phyloP scores from a whole-genome alignment of 2,329 filamentous ascomycete genomes.

The Cercospora zeina region DNA sequence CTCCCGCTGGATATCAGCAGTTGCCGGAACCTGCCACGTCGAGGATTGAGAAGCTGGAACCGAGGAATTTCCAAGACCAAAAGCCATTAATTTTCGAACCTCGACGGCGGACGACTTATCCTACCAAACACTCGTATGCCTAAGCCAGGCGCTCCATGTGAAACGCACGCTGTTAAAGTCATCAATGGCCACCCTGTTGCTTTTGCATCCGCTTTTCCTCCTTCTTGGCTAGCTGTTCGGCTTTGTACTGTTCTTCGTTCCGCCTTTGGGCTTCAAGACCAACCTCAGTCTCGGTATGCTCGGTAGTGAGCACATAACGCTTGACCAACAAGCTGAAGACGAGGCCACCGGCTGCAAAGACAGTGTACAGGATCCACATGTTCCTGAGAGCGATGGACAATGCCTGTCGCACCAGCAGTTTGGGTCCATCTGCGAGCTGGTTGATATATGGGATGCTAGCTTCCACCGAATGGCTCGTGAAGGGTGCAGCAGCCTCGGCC shows the following conservation, averaged over 20 bases:
- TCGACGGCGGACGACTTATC: conserved; percentile 7
- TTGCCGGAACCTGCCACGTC: background rate
- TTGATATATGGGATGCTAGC: conserved; percentile 1
- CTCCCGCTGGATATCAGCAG: background rate
- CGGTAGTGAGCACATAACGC: background rate
- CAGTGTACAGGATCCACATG: conserved; percentile 1
- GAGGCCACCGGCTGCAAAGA: background rate
- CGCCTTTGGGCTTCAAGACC: conserved; percentile 1
- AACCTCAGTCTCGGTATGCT: conserved; percentile 1
- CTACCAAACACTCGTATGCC: background rate
- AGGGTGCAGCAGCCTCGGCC: background rate
- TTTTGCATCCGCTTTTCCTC: conserved; percentile 1
- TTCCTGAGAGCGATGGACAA: background rate
- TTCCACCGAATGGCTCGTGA: background rate
- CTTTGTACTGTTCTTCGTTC: conserved; percentile 2
- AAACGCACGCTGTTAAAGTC: background rate
- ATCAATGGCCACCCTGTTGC: background rate
- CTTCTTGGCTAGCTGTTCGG: background rate
- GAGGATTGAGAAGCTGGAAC: conserved; percentile 2
- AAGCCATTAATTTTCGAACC: background rate
- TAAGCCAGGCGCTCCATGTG: background rate
- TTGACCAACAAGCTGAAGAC: conserved; percentile 4
- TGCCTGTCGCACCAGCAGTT: background rate
- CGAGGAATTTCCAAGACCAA: background rate
- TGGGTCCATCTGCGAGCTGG: background rate